These are phyloP conservation scores for Seiridium cupressi DNA, from an alignment of 2,329 filamentous ascomycete genomes.

Conservation along the genomic window DNA sequence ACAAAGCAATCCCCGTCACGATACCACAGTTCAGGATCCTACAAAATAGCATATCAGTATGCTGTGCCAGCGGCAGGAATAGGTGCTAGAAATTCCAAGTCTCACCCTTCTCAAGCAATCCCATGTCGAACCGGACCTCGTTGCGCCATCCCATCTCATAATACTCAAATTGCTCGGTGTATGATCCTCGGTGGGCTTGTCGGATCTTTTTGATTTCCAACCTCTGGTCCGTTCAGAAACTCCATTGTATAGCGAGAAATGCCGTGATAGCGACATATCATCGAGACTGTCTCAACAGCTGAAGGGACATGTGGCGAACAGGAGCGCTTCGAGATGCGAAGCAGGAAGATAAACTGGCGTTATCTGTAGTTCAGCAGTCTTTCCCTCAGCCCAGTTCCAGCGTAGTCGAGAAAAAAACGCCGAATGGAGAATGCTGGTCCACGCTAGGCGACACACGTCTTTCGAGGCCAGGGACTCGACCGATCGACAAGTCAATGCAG, in stretches of 20 bases:
- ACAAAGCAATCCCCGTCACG: constrained; percentile 67
- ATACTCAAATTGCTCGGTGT: constrained; percentile 27
- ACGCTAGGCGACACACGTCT: too few species aligned
- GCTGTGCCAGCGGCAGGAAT: background rate
- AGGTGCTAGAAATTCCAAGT: constrained; percentile 1
- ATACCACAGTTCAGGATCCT: constrained; percentile 74
- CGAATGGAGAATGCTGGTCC: background rate
- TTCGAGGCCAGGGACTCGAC: too few species aligned
- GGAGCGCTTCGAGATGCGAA: background rate
- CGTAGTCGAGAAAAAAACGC: background rate
- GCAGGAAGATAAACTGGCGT: background rate
- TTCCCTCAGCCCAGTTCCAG: background rate
- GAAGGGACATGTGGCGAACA: background rate
- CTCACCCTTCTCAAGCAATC: constrained; percentile 46
- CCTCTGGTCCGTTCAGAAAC: constrained; percentile 30
- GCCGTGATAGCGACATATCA: constrained; percentile 13
- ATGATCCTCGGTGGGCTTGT: constrained; percentile 27
- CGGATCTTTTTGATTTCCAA: constrained; percentile 33
- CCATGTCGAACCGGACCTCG: constrained; percentile 42
- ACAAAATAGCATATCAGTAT: background rate
- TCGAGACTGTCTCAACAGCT: background rate
- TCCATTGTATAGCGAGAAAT: constrained; percentile 29
- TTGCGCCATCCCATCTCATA: constrained; percentile 51
- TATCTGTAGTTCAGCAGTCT: background rate
- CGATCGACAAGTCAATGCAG: constrained; percentile 2